These are phyloP conservation scores for Raphanus raphanistrum DNA, from an alignment of 345 rosid species.

Conservation along the genomic window DNA sequence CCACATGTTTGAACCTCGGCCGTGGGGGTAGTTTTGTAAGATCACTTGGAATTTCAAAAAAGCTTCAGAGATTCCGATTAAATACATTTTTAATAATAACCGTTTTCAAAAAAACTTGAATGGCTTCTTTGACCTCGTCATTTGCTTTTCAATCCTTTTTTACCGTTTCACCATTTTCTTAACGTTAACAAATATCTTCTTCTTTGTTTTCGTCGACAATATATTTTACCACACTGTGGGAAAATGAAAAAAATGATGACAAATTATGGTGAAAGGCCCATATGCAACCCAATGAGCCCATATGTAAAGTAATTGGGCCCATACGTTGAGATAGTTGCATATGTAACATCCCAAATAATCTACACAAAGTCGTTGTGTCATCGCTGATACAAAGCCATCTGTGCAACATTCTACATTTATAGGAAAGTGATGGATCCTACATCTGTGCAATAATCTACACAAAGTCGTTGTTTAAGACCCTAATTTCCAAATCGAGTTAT, in stretches of 20 bases:
- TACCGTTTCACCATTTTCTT: not conserved
- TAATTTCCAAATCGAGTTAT: slow-evolving; percentile 30
- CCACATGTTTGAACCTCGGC: slow-evolving; percentile 6
- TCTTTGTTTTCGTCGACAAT: not conserved
- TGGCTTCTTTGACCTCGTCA: slow-evolving; percentile 29
- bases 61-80: slow-evolving; percentile 19
- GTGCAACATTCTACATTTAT: slow-evolving; percentile 36
- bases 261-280: not conserved
- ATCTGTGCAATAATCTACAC: too few species aligned
- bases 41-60: slow-evolving; percentile 16
- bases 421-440: slow-evolving; percentile 30
- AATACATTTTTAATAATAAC: not conserved
- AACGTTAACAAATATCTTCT: not conserved
- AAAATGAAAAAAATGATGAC: not conserved
- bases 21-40: not conserved
- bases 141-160: not conserved
- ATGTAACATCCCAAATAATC: slow-evolving; percentile 30
- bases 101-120: slow-evolving; percentile 11
- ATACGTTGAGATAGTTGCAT: not conserved
- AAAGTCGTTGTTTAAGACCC: slow-evolving; percentile 19
- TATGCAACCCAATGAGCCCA: not conserved
- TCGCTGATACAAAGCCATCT: slow-evolving; percentile 72
- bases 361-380: slow-evolving; percentile 12
- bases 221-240: not conserved
- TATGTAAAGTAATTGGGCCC: not conserved